Percentiles rank a stretch among this genome's conserved stretches.
These are phyloP conservation scores for Thozetella sp. DNA, from an alignment of 495 filamentous ascomycete genomes.

Conservation along the genomic window DNA sequence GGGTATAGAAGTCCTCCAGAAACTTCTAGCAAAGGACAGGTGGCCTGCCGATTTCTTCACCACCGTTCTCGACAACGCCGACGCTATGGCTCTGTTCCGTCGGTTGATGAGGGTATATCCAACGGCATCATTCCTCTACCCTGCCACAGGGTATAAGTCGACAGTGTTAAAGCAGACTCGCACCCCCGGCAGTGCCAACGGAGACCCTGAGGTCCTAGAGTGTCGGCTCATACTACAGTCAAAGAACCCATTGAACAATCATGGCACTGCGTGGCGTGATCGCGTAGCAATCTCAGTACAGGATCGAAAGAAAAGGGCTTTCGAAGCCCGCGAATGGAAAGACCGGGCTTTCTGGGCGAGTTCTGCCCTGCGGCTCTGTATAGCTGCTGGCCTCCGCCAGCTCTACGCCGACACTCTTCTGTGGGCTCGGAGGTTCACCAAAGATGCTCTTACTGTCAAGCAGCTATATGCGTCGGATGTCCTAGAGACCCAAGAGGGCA, in stretches of 20 bases:
- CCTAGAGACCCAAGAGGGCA: conserved; percentile 11
- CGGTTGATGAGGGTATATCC: neutral
- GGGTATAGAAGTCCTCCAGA: conserved; percentile 10
- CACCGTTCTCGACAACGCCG: neutral
- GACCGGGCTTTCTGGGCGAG: conserved; percentile 12
- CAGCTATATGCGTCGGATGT: conserved; percentile 2
- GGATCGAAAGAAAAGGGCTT: conserved; percentile 7
- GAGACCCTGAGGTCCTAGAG: neutral
- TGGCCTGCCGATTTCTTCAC: conserved; percentile 10
- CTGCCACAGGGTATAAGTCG: neutral
- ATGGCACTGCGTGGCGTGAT: neutral
- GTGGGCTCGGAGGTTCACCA: conserved; percentile 22
- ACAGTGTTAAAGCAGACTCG: neutral
- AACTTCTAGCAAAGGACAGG: neutral
- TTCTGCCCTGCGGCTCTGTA: conserved; percentile 17
- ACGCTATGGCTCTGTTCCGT: neutral
- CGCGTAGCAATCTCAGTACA: conserved; percentile 4
- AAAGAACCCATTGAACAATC: neutral
- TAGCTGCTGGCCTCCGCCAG: conserved; percentile 17
- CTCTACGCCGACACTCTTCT: conserved; percentile 18
- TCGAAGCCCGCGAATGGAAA: conserved; percentile 4
- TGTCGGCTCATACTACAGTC: neutral
- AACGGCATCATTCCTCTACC: neutral
- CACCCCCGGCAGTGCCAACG: neutral
- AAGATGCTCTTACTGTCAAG: conserved; percentile 5